phyloP scores from a whole-genome alignment of 306 rosid genomes.

The apple (Malus domestica) region DNA sequence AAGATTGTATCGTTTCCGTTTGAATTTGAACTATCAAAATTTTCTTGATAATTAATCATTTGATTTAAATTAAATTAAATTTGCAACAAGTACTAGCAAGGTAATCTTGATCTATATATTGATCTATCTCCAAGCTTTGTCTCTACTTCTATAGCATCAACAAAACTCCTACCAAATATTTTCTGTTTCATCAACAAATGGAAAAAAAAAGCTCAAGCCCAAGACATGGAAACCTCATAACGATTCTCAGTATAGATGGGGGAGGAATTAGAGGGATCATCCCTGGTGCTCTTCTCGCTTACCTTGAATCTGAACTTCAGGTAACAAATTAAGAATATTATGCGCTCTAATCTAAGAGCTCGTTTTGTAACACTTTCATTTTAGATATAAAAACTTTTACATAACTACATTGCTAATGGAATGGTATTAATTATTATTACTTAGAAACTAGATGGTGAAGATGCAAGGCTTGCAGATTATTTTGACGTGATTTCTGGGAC shows the following conservation, averaged over 20 bases:
- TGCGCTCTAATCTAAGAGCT: background rate
- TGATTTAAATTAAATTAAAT: no score
- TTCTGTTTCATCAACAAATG: background rate
- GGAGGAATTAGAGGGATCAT: slow-evolving; percentile 34
- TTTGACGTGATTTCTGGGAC: slow-evolving; percentile 29
- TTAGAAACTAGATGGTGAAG: slow-evolving; percentile 22
- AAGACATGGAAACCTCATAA: slow-evolving; percentile 9
- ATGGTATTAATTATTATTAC: background rate
- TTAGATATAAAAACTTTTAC: background rate
- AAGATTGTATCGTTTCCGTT: no score
- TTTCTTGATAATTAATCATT: no score
- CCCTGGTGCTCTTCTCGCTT: slow-evolving; percentile 18
- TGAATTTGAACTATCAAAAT: no score
- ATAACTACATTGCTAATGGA: background rate
- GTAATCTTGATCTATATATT: no score
- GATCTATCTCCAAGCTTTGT: background rate
- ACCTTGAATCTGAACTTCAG: slow-evolving; percentile 29
- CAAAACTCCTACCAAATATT: background rate
- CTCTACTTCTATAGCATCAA: background rate
- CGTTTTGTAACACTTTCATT: background rate
- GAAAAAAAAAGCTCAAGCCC: background rate
- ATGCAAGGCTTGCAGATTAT: slow-evolving; percentile 27
- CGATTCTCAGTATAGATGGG: slow-evolving; percentile 31
- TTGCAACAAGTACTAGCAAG: no score
- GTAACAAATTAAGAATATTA: background rate